Conservation (phyloP, 192 early-diverging fungal genomes). For the Dissophora ornata region DNA sequence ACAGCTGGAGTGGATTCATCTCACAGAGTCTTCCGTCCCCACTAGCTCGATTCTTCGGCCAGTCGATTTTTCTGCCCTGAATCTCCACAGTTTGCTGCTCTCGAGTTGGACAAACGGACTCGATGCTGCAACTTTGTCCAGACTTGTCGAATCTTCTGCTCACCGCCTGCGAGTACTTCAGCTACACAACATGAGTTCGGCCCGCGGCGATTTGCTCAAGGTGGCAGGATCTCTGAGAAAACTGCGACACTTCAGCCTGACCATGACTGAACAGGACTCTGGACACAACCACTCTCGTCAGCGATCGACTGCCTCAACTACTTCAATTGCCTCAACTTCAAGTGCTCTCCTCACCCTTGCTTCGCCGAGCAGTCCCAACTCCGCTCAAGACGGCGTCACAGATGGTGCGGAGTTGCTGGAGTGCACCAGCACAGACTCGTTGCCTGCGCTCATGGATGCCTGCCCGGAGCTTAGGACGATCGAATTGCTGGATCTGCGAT, state of each 20-base stretch:
- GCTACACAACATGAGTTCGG: slow-evolving; percentile 12
- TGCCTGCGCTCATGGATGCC: slow-evolving; percentile 26
- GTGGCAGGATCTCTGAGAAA: slow-evolving; percentile 1
- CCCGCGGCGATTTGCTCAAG: slow-evolving; percentile 29
- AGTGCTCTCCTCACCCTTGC: too few species aligned
- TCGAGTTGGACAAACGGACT: slow-evolving; percentile 18
- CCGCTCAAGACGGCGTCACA: slow-evolving; percentile 1
- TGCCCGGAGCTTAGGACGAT: slow-evolving; percentile 34
- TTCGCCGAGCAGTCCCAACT: slow-evolving; percentile 5
- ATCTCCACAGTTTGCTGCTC: slow-evolving; percentile 20
- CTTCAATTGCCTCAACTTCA: too few species aligned
- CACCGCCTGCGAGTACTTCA: slow-evolving; percentile 17
- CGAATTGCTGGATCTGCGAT: slow-evolving; percentile 12
- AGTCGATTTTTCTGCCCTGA: slow-evolving; percentile 16
- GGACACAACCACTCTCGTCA: background rate
- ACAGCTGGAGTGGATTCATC: slow-evolving; percentile 38
- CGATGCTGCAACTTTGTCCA: slow-evolving; percentile 1
- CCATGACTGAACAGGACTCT: slow-evolving; percentile 6
- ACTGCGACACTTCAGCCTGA: slow-evolving; percentile 24
- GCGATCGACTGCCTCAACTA: slow-evolving; percentile 14
- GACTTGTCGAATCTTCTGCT: slow-evolving; percentile 14
- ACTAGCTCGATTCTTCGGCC: background rate
- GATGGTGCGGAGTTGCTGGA: slow-evolving; percentile 13
- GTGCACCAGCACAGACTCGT: slow-evolving; percentile 22
- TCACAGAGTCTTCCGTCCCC: background rate